Evolutionary conservation across 805 yeast genomes (phyloP).

Genomic region (Clavispora asparagi): DNA sequence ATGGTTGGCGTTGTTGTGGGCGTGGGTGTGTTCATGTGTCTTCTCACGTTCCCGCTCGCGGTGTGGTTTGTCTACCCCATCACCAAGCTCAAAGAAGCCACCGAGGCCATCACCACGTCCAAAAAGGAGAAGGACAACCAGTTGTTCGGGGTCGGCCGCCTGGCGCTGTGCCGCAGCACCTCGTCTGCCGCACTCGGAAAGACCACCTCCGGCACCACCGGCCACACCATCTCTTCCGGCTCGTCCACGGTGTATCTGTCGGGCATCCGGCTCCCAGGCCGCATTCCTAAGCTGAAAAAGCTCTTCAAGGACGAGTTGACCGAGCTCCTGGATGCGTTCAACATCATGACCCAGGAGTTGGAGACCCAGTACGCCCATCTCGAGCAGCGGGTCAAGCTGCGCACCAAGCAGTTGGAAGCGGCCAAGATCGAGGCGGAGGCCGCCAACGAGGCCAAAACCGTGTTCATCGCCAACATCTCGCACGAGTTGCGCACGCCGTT

Average conservation of each 20-base stretch:
- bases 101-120: constrained; percentile 60
- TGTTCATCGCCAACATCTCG: constrained; percentile 85
- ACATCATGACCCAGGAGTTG: constrained; percentile 84
- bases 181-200: constrained; percentile 2
- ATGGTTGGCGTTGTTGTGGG: constrained; percentile 77
- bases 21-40: constrained; percentile 66
- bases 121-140: constrained; percentile 23
- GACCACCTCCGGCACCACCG: constrained; percentile 23
- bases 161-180: background rate
- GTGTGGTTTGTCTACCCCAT: constrained; percentile 84
- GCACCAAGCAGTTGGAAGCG: constrained; percentile 84
- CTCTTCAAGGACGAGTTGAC: constrained; percentile 78
- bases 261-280: constrained; percentile 36
- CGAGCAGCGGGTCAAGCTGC: constrained; percentile 80
- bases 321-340: constrained; percentile 83
- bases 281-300: constrained; percentile 34
- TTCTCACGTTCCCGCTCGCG: constrained; percentile 77
- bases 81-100: constrained; percentile 70
- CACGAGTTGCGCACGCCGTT: constrained; percentile 94
- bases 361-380: constrained; percentile 77
- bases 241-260: constrained; percentile 34
- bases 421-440: constrained; percentile 87
- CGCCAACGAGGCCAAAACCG: constrained; percentile 95
- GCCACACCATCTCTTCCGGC: constrained; percentile 24
- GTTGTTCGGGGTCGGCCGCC: background rate